Conservation (phyloP, 2,329 filamentous ascomycete species). For the Trichoderma afroharzianum region DNA sequence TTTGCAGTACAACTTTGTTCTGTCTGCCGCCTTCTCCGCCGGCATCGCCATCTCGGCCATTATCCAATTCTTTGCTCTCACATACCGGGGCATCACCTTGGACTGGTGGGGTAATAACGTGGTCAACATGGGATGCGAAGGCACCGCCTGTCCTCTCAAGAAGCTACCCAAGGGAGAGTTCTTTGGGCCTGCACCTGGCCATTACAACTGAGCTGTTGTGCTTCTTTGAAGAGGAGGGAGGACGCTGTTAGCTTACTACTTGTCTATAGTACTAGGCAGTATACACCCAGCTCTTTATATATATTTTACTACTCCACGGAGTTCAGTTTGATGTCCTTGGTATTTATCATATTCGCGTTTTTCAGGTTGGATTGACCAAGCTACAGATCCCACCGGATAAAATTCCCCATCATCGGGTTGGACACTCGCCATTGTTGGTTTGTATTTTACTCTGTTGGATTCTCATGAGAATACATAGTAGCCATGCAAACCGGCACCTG, state of each 20-base stretch:
- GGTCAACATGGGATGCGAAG: slow-evolving; percentile 23
- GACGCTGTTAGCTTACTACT: no score
- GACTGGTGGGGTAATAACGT: slow-evolving; percentile 44
- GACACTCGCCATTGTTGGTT: not conserved
- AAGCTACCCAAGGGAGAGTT: slow-evolving; percentile 26
- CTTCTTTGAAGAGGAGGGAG: not conserved
- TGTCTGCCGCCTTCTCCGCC: slow-evolving; percentile 40
- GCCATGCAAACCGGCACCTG: not conserved
- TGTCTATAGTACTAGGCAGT: no score
- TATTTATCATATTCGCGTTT: no score
- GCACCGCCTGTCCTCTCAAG: slow-evolving; percentile 20
- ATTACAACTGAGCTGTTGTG: not conserved
- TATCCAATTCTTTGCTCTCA: slow-evolving; percentile 43
- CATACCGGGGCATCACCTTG: slow-evolving; percentile 28
- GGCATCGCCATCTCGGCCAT: slow-evolving; percentile 41
- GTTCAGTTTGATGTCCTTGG: no score
- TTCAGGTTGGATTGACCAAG: no score
- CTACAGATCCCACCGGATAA: not conserved
- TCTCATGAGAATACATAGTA: not conserved
- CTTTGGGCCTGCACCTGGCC: slow-evolving; percentile 25
- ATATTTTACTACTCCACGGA: no score
- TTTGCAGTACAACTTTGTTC: slow-evolving; percentile 44
- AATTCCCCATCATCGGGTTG: accelerated
- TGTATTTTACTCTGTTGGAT: not conserved
- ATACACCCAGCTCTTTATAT: no score